These are phyloP conservation scores for Aspergillus floridensis DNA, from an alignment of 2,329 filamentous ascomycete species.

Conservation along the genomic window DNA sequence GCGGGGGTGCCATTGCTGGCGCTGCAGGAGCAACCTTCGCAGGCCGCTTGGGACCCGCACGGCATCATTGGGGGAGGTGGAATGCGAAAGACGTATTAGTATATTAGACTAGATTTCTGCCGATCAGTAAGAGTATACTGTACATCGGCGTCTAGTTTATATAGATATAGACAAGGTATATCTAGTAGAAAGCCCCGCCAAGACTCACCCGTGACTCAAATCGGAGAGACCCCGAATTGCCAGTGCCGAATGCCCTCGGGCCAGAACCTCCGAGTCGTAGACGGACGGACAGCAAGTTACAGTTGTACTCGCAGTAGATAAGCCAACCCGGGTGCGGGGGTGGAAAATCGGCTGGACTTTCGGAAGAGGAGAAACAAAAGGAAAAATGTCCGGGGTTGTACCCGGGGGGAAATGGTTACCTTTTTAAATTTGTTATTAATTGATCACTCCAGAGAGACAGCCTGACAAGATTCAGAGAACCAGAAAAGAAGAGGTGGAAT, in stretches of 20 bases:
- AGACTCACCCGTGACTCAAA: background rate
- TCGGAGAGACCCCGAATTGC: background rate
- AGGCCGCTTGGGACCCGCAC: conserved; percentile 26
- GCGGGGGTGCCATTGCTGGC: conserved; percentile 13
- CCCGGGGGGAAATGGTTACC: background rate
- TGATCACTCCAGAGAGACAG: background rate
- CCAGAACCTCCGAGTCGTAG: background rate
- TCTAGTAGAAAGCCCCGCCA: background rate
- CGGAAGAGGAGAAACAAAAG: background rate
- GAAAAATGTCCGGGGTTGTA: no score
- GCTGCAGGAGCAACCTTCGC: conserved; percentile 36
- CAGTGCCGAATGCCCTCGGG: background rate
- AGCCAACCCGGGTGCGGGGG: background rate
- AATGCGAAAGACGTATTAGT: background rate
- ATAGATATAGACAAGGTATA: background rate
- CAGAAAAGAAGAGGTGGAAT: background rate
- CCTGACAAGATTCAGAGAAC: background rate
- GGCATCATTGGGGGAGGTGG: conserved; percentile 9
- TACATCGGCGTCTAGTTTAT: no score
- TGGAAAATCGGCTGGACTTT: background rate
- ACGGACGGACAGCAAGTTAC: no score
- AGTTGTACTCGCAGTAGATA: background rate
- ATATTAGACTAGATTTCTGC: background rate
- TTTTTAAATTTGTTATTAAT: background rate
- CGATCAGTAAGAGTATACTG: background rate